Conservation (phyloP, 768 basidiomycete species). For the Pulveroboletus sp. region DNA sequence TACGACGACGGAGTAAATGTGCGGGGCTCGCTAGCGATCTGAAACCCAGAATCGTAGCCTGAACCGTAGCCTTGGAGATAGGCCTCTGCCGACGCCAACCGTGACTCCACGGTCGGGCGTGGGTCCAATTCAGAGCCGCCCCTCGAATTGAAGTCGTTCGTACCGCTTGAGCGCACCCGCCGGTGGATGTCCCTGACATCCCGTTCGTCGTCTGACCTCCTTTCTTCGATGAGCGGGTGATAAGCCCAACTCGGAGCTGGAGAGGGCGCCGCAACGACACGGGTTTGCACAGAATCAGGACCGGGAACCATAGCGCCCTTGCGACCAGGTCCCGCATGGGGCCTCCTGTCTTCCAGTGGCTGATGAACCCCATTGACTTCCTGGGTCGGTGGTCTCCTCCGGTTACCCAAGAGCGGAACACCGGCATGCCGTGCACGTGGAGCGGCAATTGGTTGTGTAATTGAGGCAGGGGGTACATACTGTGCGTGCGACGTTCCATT, state of each 20-base stretch:
- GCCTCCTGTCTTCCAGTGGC: slow-evolving; percentile 15
- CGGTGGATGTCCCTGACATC: slow-evolving; percentile 9
- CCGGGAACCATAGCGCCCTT: slow-evolving; percentile 16
- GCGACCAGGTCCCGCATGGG: slow-evolving; percentile 11
- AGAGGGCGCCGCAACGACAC: slow-evolving; percentile 24
- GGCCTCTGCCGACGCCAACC: slow-evolving; percentile 34
- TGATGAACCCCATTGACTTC: slow-evolving; percentile 15
- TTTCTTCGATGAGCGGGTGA: slow-evolving; percentile 28
- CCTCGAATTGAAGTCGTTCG: slow-evolving; percentile 2
- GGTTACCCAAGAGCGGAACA: slow-evolving; percentile 21
- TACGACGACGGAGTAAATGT: slow-evolving; percentile 19
- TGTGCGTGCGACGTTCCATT: slow-evolving; percentile 12
- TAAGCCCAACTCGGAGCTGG: slow-evolving; percentile 30
- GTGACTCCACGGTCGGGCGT: slow-evolving; percentile 10
- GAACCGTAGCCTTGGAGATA: slow-evolving; percentile 34
- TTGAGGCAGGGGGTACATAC: slow-evolving; percentile 11
- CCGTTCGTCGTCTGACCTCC: slow-evolving; percentile 29
- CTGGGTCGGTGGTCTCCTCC: slow-evolving; percentile 12
- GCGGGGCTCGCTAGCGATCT: slow-evolving; percentile 16
- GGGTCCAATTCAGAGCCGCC: background rate
- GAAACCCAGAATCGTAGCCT: slow-evolving; percentile 33
- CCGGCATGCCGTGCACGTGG: slow-evolving; percentile 23
- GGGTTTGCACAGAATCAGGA: slow-evolving; percentile 30
- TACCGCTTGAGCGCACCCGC: slow-evolving; percentile 11
- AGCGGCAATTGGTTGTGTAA: slow-evolving; percentile 14